A percentile compares a stretch with the other conserved stretches of the same genome.
phyloP scores from a whole-genome alignment of 1,284 basidiomycete species.

The Tausonia pullulans region DNA sequence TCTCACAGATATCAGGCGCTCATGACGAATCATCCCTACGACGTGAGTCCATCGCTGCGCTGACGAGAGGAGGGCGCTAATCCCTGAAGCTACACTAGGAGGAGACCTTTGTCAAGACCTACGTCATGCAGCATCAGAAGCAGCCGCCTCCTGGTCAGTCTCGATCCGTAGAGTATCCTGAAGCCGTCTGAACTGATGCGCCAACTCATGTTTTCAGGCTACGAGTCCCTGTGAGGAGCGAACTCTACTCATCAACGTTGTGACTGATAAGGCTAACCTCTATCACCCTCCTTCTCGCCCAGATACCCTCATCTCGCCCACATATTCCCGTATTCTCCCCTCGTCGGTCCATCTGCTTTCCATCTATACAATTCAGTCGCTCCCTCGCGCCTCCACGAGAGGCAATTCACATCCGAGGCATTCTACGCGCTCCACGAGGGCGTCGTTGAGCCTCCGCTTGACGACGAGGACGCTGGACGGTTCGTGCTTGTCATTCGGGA shows the following conservation, averaged over 20 bases:
- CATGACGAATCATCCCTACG: neutral
- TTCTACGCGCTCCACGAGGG: conserved; percentile 2
- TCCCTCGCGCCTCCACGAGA: conserved; percentile 1
- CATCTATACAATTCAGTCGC: conserved; percentile 12
- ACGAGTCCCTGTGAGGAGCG: neutral
- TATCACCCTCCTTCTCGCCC: neutral
- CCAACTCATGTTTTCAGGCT: neutral
- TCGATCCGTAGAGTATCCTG: neutral
- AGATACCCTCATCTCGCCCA: neutral
- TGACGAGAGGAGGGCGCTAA: neutral
- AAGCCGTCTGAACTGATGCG: neutral
- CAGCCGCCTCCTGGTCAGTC: neutral
- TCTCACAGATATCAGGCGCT: neutral
- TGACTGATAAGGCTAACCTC: too few species aligned
- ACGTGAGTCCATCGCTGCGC: neutral
- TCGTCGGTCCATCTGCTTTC: neutral
- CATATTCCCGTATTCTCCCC: conserved; percentile 6
- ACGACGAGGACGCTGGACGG: conserved; percentile 8
- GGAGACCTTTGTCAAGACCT: too few species aligned
- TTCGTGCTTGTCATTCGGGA: conserved; percentile 6
- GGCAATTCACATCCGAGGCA: conserved; percentile 1
- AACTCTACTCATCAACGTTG: neutral
- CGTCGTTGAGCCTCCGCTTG: neutral
- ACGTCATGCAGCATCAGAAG: too few species aligned
- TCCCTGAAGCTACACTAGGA: neutral